Percentiles rank a stretch among this genome's conserved stretches.
Evolutionary conservation across 1,284 basidiomycete genomes (phyloP).

Genomic region (Trametes pubescens): DNA sequence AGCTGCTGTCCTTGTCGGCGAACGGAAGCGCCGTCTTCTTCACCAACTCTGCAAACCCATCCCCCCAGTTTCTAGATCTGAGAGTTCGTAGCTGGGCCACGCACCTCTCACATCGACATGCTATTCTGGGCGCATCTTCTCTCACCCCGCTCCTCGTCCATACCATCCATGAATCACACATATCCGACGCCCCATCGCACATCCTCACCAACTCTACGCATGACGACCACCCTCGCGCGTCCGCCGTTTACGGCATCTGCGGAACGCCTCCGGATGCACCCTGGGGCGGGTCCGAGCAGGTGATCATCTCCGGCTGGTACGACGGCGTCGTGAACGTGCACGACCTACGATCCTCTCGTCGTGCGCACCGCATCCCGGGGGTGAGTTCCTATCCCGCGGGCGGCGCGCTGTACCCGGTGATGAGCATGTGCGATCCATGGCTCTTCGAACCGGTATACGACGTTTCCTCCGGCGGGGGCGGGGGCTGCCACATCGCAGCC

Average conservation of each 20-base stretch:
- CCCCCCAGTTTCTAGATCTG: slow-evolving; percentile 51
- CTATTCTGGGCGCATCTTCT: slow-evolving; percentile 72
- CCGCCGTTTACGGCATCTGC: slow-evolving; percentile 75
- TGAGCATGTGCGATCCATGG: slow-evolving; percentile 71
- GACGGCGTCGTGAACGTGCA: slow-evolving; percentile 75
- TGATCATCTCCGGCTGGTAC: slow-evolving; percentile 82
- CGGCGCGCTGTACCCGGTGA: slow-evolving; percentile 57
- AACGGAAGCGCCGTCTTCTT: slow-evolving; percentile 58
- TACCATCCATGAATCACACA: slow-evolving; percentile 53
- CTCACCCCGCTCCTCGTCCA: slow-evolving; percentile 65
- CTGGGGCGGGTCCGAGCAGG: slow-evolving; percentile 73
- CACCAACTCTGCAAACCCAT: slow-evolving; percentile 37
- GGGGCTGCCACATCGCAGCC: slow-evolving; percentile 68
- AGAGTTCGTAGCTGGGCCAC: slow-evolving; percentile 66
- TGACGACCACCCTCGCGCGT: slow-evolving; percentile 44
- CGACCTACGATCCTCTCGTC: slow-evolving; percentile 66
- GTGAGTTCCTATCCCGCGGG: slow-evolving; percentile 30
- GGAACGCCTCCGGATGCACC: slow-evolving; percentile 64
- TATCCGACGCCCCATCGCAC: slow-evolving; percentile 56
- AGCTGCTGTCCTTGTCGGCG: slow-evolving; percentile 65
- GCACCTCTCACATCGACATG: slow-evolving; percentile 58
- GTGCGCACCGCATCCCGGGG: slow-evolving; percentile 30
- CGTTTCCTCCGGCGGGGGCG: slow-evolving; percentile 73
- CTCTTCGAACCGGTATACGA: slow-evolving; percentile 76
- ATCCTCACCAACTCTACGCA: slow-evolving; percentile 52